These are phyloP conservation scores for Phytopythium vexans DNA, from an alignment of 352 stramenopile species.

Conservation along the genomic window DNA sequence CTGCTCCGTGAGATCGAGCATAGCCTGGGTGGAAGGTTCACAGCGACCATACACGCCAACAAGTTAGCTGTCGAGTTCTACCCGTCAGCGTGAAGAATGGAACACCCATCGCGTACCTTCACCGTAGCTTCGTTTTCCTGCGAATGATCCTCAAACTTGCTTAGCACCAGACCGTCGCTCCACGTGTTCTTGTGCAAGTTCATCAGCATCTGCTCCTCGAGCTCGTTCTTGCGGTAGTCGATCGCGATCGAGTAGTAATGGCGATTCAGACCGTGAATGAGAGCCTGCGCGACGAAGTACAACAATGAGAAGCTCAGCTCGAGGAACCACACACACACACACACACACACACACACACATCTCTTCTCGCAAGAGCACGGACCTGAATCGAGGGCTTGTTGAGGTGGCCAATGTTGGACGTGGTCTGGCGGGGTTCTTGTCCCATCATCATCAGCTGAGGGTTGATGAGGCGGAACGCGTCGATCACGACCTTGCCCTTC, in stretches of 20 bases:
- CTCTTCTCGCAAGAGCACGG: background rate
- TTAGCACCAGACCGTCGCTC: slow-evolving; percentile 93
- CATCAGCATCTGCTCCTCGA: slow-evolving; percentile 99
- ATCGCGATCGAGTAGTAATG: slow-evolving; percentile 99
- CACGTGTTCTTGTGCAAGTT: slow-evolving; percentile 99
- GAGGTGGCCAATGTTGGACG: slow-evolving; percentile 98
- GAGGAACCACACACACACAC: slow-evolving; percentile 1
- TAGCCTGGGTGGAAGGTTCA: slow-evolving; percentile 40
- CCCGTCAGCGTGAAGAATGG: background rate
- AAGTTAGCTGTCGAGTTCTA: background rate
- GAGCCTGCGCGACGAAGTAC: slow-evolving; percentile 34
- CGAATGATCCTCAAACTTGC: slow-evolving; percentile 96
- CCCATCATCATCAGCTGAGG: slow-evolving; percentile 98
- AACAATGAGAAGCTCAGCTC: slow-evolving; percentile 2
- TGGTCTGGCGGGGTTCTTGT: slow-evolving; percentile 97
- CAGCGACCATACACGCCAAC: background rate
- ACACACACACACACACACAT: slow-evolving; percentile 6
- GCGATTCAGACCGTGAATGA: slow-evolving; percentile 98
- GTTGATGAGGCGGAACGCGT: slow-evolving; percentile 99
- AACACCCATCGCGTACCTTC: slow-evolving; percentile 43
- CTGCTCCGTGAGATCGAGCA: slow-evolving; percentile 94
- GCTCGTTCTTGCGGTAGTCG: slow-evolving; percentile 99
- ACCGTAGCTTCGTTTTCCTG: slow-evolving; percentile 91
- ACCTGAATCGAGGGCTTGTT: slow-evolving; percentile 99
- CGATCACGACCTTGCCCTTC: slow-evolving; percentile 99